Evolutionary conservation across 192 early-diverging fungal genomes (phyloP).

Genomic region (Dimargaris verticillata): DNA sequence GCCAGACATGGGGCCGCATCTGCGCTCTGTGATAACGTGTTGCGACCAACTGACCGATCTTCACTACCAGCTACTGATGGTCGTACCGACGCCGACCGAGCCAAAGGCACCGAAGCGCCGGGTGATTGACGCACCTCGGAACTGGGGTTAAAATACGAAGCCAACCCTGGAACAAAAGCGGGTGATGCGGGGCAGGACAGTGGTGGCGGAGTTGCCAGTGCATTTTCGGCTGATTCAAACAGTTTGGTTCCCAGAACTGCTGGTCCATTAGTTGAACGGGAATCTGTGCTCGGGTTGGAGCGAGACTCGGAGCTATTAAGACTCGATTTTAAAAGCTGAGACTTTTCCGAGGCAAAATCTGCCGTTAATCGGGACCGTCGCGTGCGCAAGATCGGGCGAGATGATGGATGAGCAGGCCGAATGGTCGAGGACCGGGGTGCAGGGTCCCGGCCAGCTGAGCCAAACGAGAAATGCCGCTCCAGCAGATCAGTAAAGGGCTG

Average conservation of each 20-base stretch:
- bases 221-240: too few relatives aligned
- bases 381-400: neutral
- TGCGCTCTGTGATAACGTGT: too few relatives aligned
- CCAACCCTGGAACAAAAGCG: conserved; percentile 2
- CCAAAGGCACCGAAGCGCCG: neutral
- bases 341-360: too few relatives aligned
- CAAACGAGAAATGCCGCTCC: neutral
- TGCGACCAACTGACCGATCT: neutral
- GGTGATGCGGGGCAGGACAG: neutral
- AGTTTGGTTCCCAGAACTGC: too few relatives aligned
- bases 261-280: too few relatives aligned
- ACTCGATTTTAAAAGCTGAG: too few relatives aligned
- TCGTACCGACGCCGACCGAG: neutral
- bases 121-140: too few relatives aligned
- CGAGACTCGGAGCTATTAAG: too few relatives aligned
- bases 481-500: neutral
- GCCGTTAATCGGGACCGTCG: too few relatives aligned
- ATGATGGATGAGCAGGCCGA: neutral
- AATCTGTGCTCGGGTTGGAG: too few relatives aligned
- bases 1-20: too few relatives aligned
- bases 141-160: conserved; percentile 6
- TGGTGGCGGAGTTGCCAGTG: too few relatives aligned
- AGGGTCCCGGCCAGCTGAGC: neutral
- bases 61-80: neutral
- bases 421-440: neutral